These are phyloP conservation scores for Cenchrus americanus DNA, from an alignment of 176 grass and related monocot species.

Conservation along the genomic window DNA sequence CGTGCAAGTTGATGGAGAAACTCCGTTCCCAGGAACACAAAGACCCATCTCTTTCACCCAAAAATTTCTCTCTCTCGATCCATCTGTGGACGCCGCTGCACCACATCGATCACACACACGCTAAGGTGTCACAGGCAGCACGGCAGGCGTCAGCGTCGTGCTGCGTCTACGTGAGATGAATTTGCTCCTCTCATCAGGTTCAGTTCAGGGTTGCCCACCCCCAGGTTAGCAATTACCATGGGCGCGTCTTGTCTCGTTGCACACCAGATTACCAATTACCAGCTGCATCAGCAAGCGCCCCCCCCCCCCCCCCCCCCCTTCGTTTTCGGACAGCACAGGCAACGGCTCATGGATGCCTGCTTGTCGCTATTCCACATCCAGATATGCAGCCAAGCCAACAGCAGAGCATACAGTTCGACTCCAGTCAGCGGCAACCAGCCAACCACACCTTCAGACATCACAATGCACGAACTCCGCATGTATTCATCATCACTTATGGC, in stretches of 20 bases:
- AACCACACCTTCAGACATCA: neutral
- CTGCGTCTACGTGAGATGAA: neutral
- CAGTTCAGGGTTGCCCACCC: neutral
- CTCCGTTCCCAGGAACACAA: neutral
- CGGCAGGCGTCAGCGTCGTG: neutral
- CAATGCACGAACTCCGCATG: neutral
- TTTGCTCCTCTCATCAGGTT: neutral
- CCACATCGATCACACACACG: neutral
- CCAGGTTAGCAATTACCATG: constrained; percentile 6
- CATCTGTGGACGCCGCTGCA: neutral
- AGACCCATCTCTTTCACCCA: neutral
- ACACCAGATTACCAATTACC: neutral
- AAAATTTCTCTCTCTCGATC: neutral
- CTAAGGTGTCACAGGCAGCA: neutral
- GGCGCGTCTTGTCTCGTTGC: neutral
- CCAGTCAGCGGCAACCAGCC: neutral
- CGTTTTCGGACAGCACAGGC: neutral
- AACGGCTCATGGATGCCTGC: neutral
- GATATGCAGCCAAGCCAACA: neutral
- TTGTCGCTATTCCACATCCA: neutral
- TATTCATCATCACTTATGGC: neutral
- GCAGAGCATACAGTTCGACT: neutral
- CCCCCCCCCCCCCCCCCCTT: too few species aligned
- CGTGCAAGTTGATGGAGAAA: neutral
- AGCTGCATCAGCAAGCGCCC: neutral